phyloP scores from a whole-genome alignment of 176 grass and related monocot genomes.

The Rhynchospora pubera region DNA sequence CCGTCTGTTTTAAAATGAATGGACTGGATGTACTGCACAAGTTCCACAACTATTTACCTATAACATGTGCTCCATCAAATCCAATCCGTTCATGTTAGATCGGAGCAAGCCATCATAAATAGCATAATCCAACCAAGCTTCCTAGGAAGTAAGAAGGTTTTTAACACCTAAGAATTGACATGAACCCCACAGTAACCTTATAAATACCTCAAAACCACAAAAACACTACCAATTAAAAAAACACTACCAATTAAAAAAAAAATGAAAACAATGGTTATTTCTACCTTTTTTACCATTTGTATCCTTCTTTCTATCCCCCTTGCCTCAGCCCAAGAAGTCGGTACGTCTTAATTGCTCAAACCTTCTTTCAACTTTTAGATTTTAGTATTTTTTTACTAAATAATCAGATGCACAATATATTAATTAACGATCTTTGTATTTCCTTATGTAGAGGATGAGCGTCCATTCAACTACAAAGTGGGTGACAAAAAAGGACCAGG shows the following conservation, averaged over 20 bases:
- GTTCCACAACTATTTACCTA: background rate
- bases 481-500: background rate
- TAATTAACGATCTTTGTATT: background rate
- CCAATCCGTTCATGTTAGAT: background rate
- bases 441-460: conserved; percentile 23
- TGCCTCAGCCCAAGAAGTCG: conserved; percentile 19
- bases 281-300: background rate
- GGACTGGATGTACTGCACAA: background rate
- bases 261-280: conserved; percentile 1
- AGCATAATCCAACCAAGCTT: background rate
- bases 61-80: background rate
- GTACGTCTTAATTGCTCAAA: background rate
- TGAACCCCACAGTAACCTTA: background rate
- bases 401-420: background rate
- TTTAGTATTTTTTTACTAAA: background rate
- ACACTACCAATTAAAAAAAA: background rate
- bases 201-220: conserved; percentile 1
- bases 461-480: background rate
- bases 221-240: background rate
- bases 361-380: background rate
- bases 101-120: background rate
- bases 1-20: background rate
- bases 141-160: background rate
- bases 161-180: background rate
- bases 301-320: conserved; percentile 19